Evolutionary conservation across 176 grass and related monocot species (phyloP).

Genomic region (Oryza officinalis): DNA sequence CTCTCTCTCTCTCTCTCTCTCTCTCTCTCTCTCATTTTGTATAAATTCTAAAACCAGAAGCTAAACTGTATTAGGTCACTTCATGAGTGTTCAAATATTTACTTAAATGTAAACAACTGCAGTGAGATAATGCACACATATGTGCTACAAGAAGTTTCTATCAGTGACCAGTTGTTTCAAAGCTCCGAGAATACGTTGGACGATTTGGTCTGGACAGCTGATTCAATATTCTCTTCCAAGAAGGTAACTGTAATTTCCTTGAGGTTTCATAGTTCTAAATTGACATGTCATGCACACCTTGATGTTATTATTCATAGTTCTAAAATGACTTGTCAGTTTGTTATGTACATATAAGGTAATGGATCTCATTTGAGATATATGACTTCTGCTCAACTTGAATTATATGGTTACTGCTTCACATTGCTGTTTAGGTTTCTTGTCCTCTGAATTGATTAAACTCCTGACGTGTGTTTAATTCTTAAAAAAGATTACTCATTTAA

Average conservation of each 20-base stretch:
- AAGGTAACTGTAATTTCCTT: constrained; percentile 67
- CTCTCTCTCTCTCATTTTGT: not conserved
- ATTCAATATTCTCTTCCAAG: constrained; percentile 66
- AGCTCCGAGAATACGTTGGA: constrained; percentile 81
- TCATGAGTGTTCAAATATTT: constrained; percentile 19
- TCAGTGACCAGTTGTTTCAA: constrained; percentile 92
- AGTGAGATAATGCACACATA: constrained; percentile 61
- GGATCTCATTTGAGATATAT: constrained; percentile 10
- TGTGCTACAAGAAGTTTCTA: constrained; percentile 90
- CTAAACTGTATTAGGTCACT: not conserved
- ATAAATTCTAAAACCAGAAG: constrained; percentile 10
- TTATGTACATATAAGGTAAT: constrained; percentile 6
- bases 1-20: too few relatives aligned
- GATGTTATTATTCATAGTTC: not conserved
- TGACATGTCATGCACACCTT: too few relatives aligned
- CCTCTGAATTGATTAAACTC: constrained; percentile 1
- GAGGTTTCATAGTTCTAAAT: too few relatives aligned
- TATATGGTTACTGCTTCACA: not conserved
- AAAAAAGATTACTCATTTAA: not conserved
- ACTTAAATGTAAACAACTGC: constrained; percentile 28
- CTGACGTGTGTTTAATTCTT: constrained; percentile 2
- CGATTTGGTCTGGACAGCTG: constrained; percentile 86
- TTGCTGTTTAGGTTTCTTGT: constrained; percentile 11
- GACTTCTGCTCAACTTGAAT: constrained; percentile 23
- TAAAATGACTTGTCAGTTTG: not conserved